Evolutionary conservation across 176 grass and related monocot genomes (phyloP).

Genomic region (Poa pratensis): DNA sequence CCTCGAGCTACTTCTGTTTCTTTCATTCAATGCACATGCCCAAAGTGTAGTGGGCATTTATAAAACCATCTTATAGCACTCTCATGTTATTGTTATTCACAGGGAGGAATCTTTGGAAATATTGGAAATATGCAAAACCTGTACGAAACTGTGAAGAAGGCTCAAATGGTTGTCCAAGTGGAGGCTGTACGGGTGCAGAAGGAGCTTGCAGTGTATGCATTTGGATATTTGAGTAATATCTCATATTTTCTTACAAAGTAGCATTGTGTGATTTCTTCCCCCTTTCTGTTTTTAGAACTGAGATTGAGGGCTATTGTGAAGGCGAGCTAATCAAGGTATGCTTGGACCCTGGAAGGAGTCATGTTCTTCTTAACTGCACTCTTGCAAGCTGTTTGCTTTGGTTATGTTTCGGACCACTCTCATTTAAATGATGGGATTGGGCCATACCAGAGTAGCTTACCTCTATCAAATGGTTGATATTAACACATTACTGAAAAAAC

Average conservation of each 20-base stretch:
- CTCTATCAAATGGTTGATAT: slow-evolving; percentile 10
- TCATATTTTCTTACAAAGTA: slow-evolving; percentile 38
- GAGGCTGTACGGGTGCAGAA: slow-evolving; percentile 97
- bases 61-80: slow-evolving; percentile 15
- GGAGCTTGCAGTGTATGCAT: slow-evolving; percentile 93
- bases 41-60: neutral
- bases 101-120: slow-evolving; percentile 91
- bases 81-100: slow-evolving; percentile 27
- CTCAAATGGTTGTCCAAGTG: slow-evolving; percentile 99
- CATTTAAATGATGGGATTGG: no score
- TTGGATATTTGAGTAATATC: slow-evolving; percentile 43
- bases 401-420: neutral
- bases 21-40: slow-evolving; percentile 33
- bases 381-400: slow-evolving; percentile 33
- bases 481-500: slow-evolving; percentile 6
- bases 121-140: slow-evolving; percentile 99
- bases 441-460: neutral
- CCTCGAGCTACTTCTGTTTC: neutral
- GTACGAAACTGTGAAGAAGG: slow-evolving; percentile 97
- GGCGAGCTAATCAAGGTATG: slow-evolving; percentile 98
- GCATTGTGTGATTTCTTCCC: slow-evolving; percentile 9
- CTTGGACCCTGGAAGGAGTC: slow-evolving; percentile 5
- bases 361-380: slow-evolving; percentile 13
- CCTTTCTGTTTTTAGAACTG: slow-evolving; percentile 59
- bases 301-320: slow-evolving; percentile 99